Percentiles rank a stretch among this genome's conserved stretches.
These are phyloP conservation scores for Phytophthora nicotianae DNA, from an alignment of 352 stramenopile genomes.

Conservation along the genomic window DNA sequence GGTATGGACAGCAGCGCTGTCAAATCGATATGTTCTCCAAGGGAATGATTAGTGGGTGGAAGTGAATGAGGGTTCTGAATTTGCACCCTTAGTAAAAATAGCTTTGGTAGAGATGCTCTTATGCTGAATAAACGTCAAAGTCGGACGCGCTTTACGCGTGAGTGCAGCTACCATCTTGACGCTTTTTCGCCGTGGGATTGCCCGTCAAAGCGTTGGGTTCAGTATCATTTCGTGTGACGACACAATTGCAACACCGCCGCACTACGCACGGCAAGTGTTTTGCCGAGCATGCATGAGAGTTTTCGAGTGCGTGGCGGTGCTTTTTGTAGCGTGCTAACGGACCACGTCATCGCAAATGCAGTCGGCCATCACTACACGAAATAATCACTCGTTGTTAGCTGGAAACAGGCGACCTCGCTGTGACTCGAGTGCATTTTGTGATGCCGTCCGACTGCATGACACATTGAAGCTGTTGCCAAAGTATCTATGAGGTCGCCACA, in stretches of 20 bases:
- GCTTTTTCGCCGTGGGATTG: constrained; percentile 3
- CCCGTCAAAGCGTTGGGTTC: constrained; percentile 4
- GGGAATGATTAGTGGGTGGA: background rate
- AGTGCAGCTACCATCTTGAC: constrained; percentile 21
- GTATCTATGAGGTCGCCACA: constrained; percentile 36
- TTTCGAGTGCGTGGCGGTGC: constrained; percentile 3
- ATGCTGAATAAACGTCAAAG: constrained; percentile 1
- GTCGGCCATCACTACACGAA: constrained; percentile 5
- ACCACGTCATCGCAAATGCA: constrained; percentile 19
- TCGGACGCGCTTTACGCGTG: background rate
- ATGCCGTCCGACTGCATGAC: constrained; percentile 5
- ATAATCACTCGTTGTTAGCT: constrained; percentile 10
- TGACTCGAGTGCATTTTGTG: constrained; percentile 13
- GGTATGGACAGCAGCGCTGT: constrained; percentile 1
- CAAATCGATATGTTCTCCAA: constrained; percentile 6
- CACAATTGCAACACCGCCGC: no score
- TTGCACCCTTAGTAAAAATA: background rate
- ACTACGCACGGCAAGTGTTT: background rate
- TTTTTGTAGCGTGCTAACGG: constrained; percentile 8
- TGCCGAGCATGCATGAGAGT: constrained; percentile 3
- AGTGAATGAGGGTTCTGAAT: background rate
- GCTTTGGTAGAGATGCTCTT: background rate
- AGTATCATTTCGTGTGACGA: constrained; percentile 6
- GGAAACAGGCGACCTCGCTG: background rate
- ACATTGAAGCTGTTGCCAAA: constrained; percentile 36